phyloP scores from a whole-genome alignment of 73 alveolate genomes.

The Tetrahymena thermophila region DNA sequence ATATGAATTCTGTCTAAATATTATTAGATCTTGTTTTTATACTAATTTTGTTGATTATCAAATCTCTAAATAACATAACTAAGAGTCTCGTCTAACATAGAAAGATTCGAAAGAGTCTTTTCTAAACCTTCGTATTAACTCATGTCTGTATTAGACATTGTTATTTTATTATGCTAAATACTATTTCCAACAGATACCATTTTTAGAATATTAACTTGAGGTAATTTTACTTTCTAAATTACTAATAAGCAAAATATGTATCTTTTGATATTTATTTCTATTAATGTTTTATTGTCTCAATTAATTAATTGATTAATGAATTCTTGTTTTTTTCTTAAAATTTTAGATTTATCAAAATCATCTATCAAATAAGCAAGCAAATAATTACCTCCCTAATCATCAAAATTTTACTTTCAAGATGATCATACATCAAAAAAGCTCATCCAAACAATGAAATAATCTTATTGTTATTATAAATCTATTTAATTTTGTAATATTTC shows the following conservation, averaged over 20 bases:
- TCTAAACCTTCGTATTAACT: not conserved
- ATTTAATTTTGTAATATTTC: not conserved
- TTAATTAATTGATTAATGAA: no score
- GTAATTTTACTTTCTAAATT: not conserved
- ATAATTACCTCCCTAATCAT: not conserved
- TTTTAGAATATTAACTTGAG: not conserved
- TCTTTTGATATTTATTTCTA: not conserved
- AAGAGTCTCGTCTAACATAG: not conserved
- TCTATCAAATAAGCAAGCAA: not conserved
- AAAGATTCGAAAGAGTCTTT: not conserved
- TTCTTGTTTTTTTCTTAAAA: not conserved
- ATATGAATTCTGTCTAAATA: not conserved
- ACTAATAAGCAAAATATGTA: no score
- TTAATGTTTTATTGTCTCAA: no score
- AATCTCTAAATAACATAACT: not conserved
- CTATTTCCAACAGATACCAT: not conserved
- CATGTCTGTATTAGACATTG: not conserved
- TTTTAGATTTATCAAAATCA: not conserved
- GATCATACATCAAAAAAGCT: not conserved
- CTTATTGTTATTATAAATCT: no score
- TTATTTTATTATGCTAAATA: not conserved
- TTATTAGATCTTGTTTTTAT: not conserved
- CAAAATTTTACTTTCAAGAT: not conserved
- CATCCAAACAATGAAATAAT: not conserved
- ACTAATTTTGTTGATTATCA: not conserved